These are phyloP conservation scores for Geranium brycei DNA, from an alignment of 345 rosid genomes.

Conservation along the genomic window DNA sequence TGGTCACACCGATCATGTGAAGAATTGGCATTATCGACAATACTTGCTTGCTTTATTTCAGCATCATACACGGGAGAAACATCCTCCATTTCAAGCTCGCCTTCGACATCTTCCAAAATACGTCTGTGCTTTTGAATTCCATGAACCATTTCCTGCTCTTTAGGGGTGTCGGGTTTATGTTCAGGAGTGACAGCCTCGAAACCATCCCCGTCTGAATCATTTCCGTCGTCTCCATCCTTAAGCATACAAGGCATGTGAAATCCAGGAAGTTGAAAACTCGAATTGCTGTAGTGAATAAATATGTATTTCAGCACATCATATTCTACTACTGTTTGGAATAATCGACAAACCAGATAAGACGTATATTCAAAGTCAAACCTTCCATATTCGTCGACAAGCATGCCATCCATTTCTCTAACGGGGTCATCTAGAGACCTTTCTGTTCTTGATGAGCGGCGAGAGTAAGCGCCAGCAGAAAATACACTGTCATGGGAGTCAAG, in stretches of 20 bases:
- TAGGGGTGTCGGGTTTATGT: conserved; percentile 34
- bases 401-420: conserved; percentile 96
- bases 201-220: conserved; percentile 73
- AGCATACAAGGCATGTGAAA: conserved; percentile 85
- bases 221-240: conserved; percentile 65
- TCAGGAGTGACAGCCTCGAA: conserved; percentile 98
- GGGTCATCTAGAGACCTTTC: conserved; percentile 95
- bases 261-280: conserved; percentile 91
- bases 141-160: conserved; percentile 19
- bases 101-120: conserved; percentile 85
- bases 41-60: conserved; percentile 21
- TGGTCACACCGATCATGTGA: conserved; percentile 24
- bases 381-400: conserved; percentile 95
- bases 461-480: conserved; percentile 50
- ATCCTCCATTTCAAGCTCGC: conserved; percentile 98
- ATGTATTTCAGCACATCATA: not conserved
- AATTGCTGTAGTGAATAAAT: conserved; percentile 41
- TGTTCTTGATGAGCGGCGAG: conserved; percentile 93
- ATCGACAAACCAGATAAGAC: not conserved
- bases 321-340: not conserved
- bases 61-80: conserved; percentile 60
- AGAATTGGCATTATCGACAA: conserved; percentile 8
- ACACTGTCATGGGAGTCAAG: conserved; percentile 45
- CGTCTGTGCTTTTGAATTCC: conserved; percentile 49
- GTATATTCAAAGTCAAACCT: conserved; percentile 33